Conservation (phyloP, 768 basidiomycete species). For the Mycena epipterygia region DNA sequence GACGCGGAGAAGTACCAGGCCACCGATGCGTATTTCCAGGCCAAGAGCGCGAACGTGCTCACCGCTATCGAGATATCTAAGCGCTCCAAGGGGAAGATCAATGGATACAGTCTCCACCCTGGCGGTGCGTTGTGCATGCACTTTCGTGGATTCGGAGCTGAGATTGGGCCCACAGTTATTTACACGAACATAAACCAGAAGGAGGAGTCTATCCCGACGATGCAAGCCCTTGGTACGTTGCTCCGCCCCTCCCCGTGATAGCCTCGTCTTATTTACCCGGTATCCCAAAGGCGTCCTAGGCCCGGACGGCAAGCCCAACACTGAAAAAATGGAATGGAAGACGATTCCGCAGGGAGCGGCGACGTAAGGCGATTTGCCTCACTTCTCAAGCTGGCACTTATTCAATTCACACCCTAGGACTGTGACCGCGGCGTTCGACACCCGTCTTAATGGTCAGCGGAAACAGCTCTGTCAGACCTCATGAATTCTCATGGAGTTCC, state of each 20-base stretch:
- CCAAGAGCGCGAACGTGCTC: neutral
- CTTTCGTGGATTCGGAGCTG: neutral
- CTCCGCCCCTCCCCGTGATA: neutral
- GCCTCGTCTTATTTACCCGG: neutral
- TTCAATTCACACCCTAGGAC: neutral
- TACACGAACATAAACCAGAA: neutral
- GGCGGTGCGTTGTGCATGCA: neutral
- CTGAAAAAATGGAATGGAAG: neutral
- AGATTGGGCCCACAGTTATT: neutral
- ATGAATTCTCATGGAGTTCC: no score
- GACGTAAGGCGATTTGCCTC: neutral
- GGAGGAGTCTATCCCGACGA: neutral
- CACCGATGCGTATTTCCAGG: neutral
- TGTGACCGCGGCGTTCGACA: no score
- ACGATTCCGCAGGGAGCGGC: conserved; percentile 17
- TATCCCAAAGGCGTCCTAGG: neutral
- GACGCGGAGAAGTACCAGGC: neutral
- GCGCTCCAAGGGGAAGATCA: neutral
- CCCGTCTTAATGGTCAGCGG: neutral
- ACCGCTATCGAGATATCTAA: neutral
- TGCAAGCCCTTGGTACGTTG: neutral
- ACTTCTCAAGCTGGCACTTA: neutral
- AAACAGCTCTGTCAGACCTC: neutral
- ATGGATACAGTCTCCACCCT: conserved; percentile 4
- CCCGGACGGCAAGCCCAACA: neutral